A percentile compares a stretch with the other conserved stretches of the same genome.
phyloP scores from a whole-genome alignment of 2,329 filamentous ascomycete genomes.

The Catunica adiposa region DNA sequence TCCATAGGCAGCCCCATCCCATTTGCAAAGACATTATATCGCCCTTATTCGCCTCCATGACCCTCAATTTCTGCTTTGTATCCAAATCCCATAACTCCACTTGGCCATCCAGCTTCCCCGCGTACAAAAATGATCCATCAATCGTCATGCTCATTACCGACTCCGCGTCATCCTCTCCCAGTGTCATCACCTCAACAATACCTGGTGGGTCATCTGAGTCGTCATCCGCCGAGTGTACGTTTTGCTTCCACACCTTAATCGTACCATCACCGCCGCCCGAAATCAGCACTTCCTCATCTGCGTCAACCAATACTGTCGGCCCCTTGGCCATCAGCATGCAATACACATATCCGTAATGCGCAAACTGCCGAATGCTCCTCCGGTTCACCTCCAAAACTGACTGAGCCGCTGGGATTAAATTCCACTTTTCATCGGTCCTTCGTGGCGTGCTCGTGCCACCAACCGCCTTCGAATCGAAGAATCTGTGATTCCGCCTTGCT shows the following conservation, averaged over 20 bases:
- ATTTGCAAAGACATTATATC: conserved; percentile 80
- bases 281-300: conserved; percentile 65
- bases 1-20: conserved; percentile 71
- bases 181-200: conserved; percentile 51
- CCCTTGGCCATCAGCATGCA: conserved; percentile 80
- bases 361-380: conserved; percentile 69
- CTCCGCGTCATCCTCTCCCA: conserved; percentile 44
- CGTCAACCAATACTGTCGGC: conserved; percentile 46
- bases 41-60: conserved; percentile 62
- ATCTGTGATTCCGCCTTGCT: conserved; percentile 62
- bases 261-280: conserved; percentile 87
- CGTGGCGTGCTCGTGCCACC: conserved; percentile 66
- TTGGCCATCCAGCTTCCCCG: conserved; percentile 70
- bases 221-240: conserved; percentile 15
- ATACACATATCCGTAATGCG: conserved; percentile 90
- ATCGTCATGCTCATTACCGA: conserved; percentile 64
- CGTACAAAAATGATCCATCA: conserved; percentile 84
- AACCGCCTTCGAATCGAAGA: conserved; percentile 82
- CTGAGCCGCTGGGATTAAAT: conserved; percentile 35
- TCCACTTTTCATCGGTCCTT: conserved; percentile 43
- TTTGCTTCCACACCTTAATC: conserved; percentile 80
- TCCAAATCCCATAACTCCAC: conserved; percentile 96
- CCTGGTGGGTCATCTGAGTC: conserved; percentile 29
- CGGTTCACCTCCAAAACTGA: conserved; percentile 63
- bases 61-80: conserved; percentile 75